Percentiles rank a stretch among this genome's conserved stretches.
These are phyloP conservation scores for Colletotrichum sp. DNA, from an alignment of 2,329 filamentous ascomycete genomes.

Conservation along the genomic window DNA sequence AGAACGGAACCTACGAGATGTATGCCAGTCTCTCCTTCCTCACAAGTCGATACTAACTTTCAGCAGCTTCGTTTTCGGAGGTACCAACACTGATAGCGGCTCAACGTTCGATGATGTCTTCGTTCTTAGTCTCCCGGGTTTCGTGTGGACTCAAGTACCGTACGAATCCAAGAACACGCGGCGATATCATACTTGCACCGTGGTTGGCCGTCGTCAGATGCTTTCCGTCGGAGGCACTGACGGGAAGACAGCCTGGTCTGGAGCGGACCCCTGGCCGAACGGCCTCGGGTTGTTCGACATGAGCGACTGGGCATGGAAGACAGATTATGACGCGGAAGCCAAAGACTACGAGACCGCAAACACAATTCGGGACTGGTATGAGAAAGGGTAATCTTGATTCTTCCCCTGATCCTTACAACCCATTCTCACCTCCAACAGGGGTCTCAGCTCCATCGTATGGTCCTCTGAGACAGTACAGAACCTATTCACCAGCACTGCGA, in stretches of 20 bases:
- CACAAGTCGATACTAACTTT: neutral
- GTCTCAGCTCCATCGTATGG: neutral
- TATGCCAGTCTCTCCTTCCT: neutral
- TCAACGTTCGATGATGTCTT: slow-evolving; percentile 7
- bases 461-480: neutral
- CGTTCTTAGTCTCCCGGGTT: slow-evolving; percentile 20
- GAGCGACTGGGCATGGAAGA: slow-evolving; percentile 5
- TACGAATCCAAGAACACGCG: neutral
- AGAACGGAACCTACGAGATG: slow-evolving; percentile 21
- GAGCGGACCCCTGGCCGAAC: slow-evolving; percentile 1
- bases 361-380: slow-evolving; percentile 8
- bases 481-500: neutral
- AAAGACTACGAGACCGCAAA: neutral
- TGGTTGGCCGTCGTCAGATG: slow-evolving; percentile 19
- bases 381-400: neutral
- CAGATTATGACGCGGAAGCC: slow-evolving; percentile 8
- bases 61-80: slow-evolving; percentile 21
- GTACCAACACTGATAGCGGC: neutral
- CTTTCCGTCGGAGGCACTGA: slow-evolving; percentile 3
- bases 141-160: slow-evolving; percentile 17
- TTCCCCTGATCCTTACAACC: neutral
- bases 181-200: neutral
- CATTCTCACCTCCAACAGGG: neutral
- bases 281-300: slow-evolving; percentile 20
- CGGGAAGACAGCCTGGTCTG: neutral